phyloP scores from a whole-genome alignment of 176 grass and related monocot species.

The Eragrostis curvula region DNA sequence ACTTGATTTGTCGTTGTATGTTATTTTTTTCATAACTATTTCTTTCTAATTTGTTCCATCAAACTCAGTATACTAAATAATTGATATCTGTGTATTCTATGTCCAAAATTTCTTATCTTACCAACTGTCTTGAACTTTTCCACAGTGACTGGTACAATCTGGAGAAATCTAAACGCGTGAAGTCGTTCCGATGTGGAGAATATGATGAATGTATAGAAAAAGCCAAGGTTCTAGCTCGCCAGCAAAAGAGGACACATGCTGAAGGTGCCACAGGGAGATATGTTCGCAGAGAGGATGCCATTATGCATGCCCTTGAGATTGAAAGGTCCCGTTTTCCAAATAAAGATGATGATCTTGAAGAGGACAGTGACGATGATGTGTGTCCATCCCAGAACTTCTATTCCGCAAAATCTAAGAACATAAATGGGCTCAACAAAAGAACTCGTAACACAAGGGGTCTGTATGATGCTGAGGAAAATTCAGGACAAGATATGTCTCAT shows the following conservation, averaged over 20 bases:
- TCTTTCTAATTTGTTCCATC: constrained; percentile 28
- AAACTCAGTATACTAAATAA: constrained; percentile 10
- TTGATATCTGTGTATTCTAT: not conserved
- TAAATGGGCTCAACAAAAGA: constrained; percentile 63
- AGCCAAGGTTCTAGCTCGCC: constrained; percentile 55
- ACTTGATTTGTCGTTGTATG: constrained; percentile 9
- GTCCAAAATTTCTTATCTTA: constrained; percentile 26
- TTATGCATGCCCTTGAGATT: constrained; percentile 95
- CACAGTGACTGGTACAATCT: constrained; percentile 99
- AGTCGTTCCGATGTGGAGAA: constrained; percentile 92
- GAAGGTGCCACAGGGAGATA: constrained; percentile 65
- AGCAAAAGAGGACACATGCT: constrained; percentile 56
- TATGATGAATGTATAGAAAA: constrained; percentile 96
- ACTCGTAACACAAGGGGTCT: constrained; percentile 38
- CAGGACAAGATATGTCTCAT: constrained; percentile 58
- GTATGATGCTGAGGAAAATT: constrained; percentile 50
- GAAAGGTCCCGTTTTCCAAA: constrained; percentile 66
- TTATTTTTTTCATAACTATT: constrained; percentile 1
- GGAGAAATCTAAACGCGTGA: constrained; percentile 89
- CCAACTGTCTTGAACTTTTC: constrained; percentile 37
- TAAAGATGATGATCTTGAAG: constrained; percentile 48
- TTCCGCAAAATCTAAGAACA: constrained; percentile 60
- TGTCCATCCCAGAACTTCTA: constrained; percentile 39
- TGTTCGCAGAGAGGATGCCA: constrained; percentile 97
- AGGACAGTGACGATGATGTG: constrained; percentile 4